These are phyloP conservation scores for Boletus patriciae DNA, from an alignment of 768 basidiomycete species.

Conservation along the genomic window DNA sequence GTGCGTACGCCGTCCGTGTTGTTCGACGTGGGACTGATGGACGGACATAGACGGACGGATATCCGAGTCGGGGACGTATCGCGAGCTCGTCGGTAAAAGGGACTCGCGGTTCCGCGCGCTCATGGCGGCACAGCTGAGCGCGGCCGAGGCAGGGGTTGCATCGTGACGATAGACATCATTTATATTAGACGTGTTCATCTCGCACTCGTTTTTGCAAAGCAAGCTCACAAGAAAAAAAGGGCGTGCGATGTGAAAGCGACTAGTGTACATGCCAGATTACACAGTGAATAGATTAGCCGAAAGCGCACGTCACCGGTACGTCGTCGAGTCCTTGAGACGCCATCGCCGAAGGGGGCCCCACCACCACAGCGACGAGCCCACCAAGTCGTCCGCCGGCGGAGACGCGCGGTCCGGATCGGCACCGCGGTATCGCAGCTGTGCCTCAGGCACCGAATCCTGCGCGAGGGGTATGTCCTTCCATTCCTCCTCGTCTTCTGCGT, in stretches of 20 bases:
- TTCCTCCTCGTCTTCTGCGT: constrained; percentile 26
- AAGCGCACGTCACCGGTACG: constrained; percentile 42
- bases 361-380: constrained; percentile 62
- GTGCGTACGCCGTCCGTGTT: constrained; percentile 40
- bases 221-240: constrained; percentile 4
- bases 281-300: neutral
- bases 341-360: constrained; percentile 76
- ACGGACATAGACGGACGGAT: constrained; percentile 61
- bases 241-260: neutral
- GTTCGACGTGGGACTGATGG: neutral
- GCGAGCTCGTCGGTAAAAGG: constrained; percentile 65
- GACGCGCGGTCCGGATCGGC: neutral
- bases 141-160: constrained; percentile 33
- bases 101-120: constrained; percentile 81
- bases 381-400: constrained; percentile 9
- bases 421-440: constrained; percentile 12
- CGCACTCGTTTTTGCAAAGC: neutral
- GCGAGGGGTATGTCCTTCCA: constrained; percentile 11
- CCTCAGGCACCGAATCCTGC: neutral
- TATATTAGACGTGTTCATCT: constrained; percentile 3
- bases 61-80: constrained; percentile 79
- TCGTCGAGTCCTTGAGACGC: constrained; percentile 76
- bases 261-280: constrained; percentile 13
- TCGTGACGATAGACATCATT: constrained; percentile 4
- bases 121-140: constrained; percentile 86